Percentiles rank a stretch among this genome's conserved stretches.
phyloP scores from a whole-genome alignment of 2,329 filamentous ascomycete genomes.

The Microdochium trichocladiopsis region DNA sequence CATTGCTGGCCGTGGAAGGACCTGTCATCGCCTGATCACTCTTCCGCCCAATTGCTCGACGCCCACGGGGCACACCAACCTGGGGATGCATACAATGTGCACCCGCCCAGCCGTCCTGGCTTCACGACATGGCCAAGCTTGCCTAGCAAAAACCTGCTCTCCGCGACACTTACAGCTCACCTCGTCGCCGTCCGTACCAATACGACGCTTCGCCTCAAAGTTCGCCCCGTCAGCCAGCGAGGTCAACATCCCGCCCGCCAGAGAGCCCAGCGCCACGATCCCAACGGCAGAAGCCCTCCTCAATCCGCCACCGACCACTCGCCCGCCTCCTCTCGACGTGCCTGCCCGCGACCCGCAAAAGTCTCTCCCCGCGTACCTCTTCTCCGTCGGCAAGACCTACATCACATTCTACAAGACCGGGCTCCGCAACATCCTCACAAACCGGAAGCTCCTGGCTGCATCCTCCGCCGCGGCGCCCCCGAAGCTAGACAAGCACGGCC shows the following conservation, averaged over 20 bases:
- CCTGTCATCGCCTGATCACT: no score
- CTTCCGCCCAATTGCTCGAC: no score
- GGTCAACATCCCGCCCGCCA: background rate
- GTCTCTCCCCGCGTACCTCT: constrained; percentile 44
- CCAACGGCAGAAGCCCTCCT: constrained; percentile 21
- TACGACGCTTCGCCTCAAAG: background rate
- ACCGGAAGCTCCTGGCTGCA: constrained; percentile 44
- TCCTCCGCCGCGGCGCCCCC: constrained; percentile 21
- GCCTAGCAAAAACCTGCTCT: background rate
- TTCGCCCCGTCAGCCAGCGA: background rate
- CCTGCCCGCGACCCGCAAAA: constrained; percentile 44
- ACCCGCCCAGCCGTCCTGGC: background rate
- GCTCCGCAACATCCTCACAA: constrained; percentile 65
- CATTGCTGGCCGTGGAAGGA: no score
- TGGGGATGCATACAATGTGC: background rate
- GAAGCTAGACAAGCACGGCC: constrained; percentile 33
- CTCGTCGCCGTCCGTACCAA: background rate
- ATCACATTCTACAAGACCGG: constrained; percentile 82
- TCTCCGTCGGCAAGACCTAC: constrained; percentile 66
- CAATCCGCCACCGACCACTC: constrained; percentile 68
- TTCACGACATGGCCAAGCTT: background rate
- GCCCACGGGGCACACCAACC: background rate
- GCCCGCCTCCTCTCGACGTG: constrained; percentile 61
- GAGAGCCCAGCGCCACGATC: background rate
- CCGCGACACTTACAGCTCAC: background rate